A percentile compares a stretch with the other conserved stretches of the same genome.
These are phyloP conservation scores for Cicer bijugum DNA, from an alignment of 306 rosid species.

Conservation along the genomic window DNA sequence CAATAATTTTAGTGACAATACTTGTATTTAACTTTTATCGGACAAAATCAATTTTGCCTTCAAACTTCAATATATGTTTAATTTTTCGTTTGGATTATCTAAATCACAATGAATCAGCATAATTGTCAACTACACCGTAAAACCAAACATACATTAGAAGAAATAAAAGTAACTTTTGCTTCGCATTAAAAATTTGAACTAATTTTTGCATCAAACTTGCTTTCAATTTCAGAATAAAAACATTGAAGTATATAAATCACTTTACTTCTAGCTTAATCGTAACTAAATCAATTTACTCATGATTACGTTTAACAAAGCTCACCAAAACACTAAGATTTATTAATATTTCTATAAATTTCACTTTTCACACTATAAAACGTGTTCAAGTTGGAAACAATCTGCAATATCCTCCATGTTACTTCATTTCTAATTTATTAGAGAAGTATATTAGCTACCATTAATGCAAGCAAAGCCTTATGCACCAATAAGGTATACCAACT, in stretches of 20 bases:
- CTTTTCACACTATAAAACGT: conserved; percentile 24
- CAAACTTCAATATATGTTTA: neutral
- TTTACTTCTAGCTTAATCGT: neutral
- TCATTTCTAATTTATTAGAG: conserved; percentile 30
- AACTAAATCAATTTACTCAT: neutral
- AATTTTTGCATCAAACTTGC: neutral
- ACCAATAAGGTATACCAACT: conserved; percentile 14
- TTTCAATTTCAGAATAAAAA: neutral
- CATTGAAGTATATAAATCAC: too few relatives aligned
- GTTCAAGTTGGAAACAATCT: conserved; percentile 32
- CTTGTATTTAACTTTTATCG: neutral
- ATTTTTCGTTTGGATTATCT: too few relatives aligned
- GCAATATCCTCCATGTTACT: conserved; percentile 19
- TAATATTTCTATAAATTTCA: conserved; percentile 19
- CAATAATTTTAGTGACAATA: neutral
- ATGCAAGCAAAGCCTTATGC: conserved; percentile 18
- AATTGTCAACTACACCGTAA: too few relatives aligned
- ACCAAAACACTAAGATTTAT: neutral
- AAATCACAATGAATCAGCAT: too few relatives aligned
- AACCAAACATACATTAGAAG: neutral
- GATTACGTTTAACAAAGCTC: neutral
- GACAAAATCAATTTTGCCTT: neutral
- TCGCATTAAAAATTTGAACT: neutral
- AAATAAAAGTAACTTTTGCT: neutral
- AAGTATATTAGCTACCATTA: conserved; percentile 43